A percentile compares a stretch with the other conserved stretches of the same genome.
Evolutionary conservation across 805 yeast genomes (phyloP).

Genomic region (Candida mattraensis): DNA sequence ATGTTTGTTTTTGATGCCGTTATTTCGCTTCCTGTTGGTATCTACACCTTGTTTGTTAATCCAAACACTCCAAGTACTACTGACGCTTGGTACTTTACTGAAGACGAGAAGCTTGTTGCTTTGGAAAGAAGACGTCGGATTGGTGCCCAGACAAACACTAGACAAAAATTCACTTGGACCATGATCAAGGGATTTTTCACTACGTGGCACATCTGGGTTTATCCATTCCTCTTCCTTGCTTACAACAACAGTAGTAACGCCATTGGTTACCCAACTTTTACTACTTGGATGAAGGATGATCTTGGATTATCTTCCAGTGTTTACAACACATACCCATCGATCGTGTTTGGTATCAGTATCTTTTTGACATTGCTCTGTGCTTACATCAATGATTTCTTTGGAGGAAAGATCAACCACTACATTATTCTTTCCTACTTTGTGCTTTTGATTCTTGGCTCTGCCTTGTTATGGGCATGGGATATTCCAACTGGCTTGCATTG

Average conservation of each 20-base stretch:
- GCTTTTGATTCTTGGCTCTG: constrained; percentile 40
- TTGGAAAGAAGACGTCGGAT: constrained; percentile 42
- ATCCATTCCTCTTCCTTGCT: constrained; percentile 41
- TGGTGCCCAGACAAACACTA: constrained; percentile 44
- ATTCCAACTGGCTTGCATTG: constrained; percentile 50
- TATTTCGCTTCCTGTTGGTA: constrained; percentile 37
- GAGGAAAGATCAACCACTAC: constrained; percentile 37
- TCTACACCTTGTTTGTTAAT: constrained; percentile 43
- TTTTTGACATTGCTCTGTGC: constrained; percentile 36
- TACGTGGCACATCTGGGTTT: constrained; percentile 50
- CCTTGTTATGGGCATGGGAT: constrained; percentile 46
- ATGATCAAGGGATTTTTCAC: constrained; percentile 40
- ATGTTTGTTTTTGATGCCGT: constrained; percentile 48
- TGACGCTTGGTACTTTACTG: constrained; percentile 39
- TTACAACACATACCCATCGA: constrained; percentile 44
- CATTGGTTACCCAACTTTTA: constrained; percentile 41
- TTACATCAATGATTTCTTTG: constrained; percentile 37
- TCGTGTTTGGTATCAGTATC: constrained; percentile 39
- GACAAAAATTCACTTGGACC: constrained; percentile 40
- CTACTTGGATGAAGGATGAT: constrained; percentile 43
- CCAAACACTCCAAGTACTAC: constrained; percentile 49
- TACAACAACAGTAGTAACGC: constrained; percentile 39
- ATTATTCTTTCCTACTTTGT: constrained; percentile 40
- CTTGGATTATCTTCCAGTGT: constrained; percentile 32
- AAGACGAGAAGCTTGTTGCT: constrained; percentile 41